Evolutionary conservation across 306 rosid genomes (phyloP).

Genomic region (Acacia melanoxylon): DNA sequence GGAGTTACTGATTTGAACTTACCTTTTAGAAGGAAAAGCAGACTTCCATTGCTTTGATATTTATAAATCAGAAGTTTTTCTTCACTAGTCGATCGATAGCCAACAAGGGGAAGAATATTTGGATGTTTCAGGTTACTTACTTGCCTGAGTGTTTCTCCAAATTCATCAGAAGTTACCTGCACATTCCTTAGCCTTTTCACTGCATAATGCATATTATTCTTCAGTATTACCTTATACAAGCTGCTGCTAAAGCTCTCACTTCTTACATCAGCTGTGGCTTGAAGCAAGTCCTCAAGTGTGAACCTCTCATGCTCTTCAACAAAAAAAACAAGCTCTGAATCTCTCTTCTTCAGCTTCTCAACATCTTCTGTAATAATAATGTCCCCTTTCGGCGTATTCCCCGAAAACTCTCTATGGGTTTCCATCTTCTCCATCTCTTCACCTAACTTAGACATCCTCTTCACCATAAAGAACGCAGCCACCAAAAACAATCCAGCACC

Average conservation of each 20-base stretch:
- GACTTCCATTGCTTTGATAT: conserved; percentile 79
- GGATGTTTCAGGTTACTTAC: conserved; percentile 59
- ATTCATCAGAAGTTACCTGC: conserved; percentile 59
- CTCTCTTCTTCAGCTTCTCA: conserved; percentile 32
- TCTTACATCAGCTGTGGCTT: conserved; percentile 67
- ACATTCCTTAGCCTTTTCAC: conserved; percentile 75
- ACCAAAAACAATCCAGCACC: conserved; percentile 39
- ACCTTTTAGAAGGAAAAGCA: conserved; percentile 68
- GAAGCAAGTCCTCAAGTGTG: conserved; percentile 64
- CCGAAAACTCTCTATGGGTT: conserved; percentile 32
- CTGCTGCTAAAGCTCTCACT: conserved; percentile 60
- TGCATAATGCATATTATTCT: conserved; percentile 57
- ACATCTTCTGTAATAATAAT: conserved; percentile 25
- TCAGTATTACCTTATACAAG: conserved; percentile 65
- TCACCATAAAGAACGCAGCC: conserved; percentile 33
- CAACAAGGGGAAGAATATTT: conserved; percentile 75
- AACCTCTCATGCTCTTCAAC: conserved; percentile 67
- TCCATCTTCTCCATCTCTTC: conserved; percentile 21
- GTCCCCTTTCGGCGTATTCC: background rate
- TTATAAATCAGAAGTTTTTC: conserved; percentile 76
- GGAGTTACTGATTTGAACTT: conserved; percentile 26
- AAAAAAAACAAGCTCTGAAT: conserved; percentile 64
- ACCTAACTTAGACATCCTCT: conserved; percentile 28
- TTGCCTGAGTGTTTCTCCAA: conserved; percentile 50
- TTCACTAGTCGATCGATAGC: conserved; percentile 53